Conservation (phyloP, 495 filamentous ascomycete species). For the Aspergillus steynii region DNA sequence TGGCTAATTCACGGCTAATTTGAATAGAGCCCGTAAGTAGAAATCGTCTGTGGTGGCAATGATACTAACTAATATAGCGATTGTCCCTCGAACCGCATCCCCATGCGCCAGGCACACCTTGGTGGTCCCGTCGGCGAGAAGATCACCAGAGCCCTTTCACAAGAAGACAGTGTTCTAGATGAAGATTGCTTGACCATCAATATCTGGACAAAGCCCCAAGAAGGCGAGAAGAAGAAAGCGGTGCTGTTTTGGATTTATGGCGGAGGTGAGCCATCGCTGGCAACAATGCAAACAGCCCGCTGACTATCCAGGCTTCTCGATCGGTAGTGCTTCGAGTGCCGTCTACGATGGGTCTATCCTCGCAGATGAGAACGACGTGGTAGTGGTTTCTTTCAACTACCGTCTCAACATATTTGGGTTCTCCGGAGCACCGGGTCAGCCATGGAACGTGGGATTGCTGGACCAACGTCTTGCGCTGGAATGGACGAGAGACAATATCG, state of each 20-base stretch:
- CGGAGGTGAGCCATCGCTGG: slow-evolving; percentile 11
- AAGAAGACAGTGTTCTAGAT: slow-evolving; percentile 20
- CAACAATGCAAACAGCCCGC: slow-evolving; percentile 13
- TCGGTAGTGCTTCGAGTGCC: slow-evolving; percentile 28
- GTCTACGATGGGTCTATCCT: slow-evolving; percentile 25
- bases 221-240: slow-evolving; percentile 27
- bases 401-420: slow-evolving; percentile 37
- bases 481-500: slow-evolving; percentile 34
- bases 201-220: slow-evolving; percentile 36
- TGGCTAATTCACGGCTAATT: neutral
- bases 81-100: slow-evolving; percentile 19
- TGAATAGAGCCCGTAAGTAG: slow-evolving; percentile 9
- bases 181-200: slow-evolving; percentile 43
- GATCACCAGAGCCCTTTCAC: slow-evolving; percentile 14
- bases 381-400: slow-evolving; percentile 24
- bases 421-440: slow-evolving; percentile 23
- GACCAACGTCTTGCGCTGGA: slow-evolving; percentile 37
- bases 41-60: too few species aligned
- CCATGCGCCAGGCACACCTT: slow-evolving; percentile 18
- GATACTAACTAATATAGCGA: slow-evolving; percentile 7
- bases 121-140: slow-evolving; percentile 16
- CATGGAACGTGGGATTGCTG: slow-evolving; percentile 30
- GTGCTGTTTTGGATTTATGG: slow-evolving; percentile 37
- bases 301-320: slow-evolving; percentile 25
- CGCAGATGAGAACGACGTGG: slow-evolving; percentile 17